phyloP scores from a whole-genome alignment of 169 alveolate species.

The Plasmodium berghei region DNA sequence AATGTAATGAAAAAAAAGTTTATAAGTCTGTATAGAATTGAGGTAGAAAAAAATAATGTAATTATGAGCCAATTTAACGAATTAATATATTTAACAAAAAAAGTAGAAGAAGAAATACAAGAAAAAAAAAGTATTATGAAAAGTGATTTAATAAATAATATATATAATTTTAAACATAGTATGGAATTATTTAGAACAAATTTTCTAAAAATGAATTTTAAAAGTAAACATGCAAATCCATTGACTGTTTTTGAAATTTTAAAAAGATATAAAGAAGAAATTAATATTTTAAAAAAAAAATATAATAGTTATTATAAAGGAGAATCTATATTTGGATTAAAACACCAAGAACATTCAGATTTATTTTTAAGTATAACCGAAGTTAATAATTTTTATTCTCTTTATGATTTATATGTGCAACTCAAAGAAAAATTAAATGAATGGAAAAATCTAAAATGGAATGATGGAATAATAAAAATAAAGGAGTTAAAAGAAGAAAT shows the following conservation, averaged over 20 bases:
- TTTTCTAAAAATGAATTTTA: conserved; percentile 72
- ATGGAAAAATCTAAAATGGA: conserved; percentile 94
- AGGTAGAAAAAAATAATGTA: conserved; percentile 52
- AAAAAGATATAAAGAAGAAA: conserved; percentile 79
- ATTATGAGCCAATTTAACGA: conserved; percentile 46
- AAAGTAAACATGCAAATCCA: conserved; percentile 39
- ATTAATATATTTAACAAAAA: conserved; percentile 32
- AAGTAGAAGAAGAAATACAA: conserved; percentile 76
- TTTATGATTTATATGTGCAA: conserved; percentile 92
- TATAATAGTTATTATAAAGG: conserved; percentile 93
- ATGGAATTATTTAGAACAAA: conserved; percentile 45
- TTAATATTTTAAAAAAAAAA: conserved; percentile 84
- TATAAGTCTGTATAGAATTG: conserved; percentile 44
- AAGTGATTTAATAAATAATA: conserved; percentile 52
- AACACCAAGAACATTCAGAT: conserved; percentile 94
- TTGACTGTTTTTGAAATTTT: conserved; percentile 78
- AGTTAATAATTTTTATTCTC: conserved; percentile 92
- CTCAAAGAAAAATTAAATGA: conserved; percentile 75
- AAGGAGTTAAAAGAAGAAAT: conserved; percentile 93
- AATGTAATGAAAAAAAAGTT: conserved; percentile 57
- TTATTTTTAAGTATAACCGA: conserved; percentile 94
- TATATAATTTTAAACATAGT: conserved; percentile 31
- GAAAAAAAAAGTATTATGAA: conserved; percentile 53
- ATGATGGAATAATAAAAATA: conserved; percentile 95
- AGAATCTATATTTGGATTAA: conserved; percentile 95